phyloP scores from a whole-genome alignment of 345 rosid genomes.

The Hibiscus tridactylites region DNA sequence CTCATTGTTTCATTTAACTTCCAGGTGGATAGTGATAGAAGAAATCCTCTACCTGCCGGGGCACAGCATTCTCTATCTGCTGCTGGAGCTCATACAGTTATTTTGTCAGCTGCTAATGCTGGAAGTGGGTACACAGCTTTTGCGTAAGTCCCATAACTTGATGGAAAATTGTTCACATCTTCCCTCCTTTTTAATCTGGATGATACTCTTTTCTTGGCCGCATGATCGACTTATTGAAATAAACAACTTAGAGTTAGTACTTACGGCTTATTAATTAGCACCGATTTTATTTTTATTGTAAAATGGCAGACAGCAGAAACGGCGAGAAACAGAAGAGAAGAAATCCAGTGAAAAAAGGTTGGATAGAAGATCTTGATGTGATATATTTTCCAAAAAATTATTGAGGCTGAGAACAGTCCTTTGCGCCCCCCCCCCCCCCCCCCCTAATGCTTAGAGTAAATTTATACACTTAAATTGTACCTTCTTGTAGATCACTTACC shows the following conservation, averaged over 20 bases:
- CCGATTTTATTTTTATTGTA: not conserved
- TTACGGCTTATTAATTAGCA: not conserved
- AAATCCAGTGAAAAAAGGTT: conserved; percentile 65
- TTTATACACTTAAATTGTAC: not conserved
- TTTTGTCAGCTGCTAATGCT: conserved; percentile 60
- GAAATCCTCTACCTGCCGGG: conserved; percentile 44
- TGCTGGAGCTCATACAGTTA: conserved; percentile 42
- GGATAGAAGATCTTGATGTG: conserved; percentile 60
- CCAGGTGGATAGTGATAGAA: conserved; percentile 75
- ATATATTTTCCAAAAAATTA: not conserved
- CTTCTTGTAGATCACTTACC: conserved; percentile 2
- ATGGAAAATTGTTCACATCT: not conserved
- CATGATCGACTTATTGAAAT: not conserved
- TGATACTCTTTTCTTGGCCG: not conserved
- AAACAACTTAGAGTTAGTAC: not conserved
- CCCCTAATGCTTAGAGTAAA: not conserved
- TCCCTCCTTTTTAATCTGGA: not conserved
- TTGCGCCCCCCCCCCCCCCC: no score
- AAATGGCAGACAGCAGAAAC: conserved; percentile 65
- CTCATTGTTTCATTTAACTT: conserved; percentile 9
- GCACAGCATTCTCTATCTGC: conserved; percentile 57
- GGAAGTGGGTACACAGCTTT: conserved; percentile 86
- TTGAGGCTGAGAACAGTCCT: not conserved
- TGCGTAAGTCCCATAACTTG: conserved; percentile 42
- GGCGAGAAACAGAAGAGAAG: conserved; percentile 76